Percentiles rank a stretch among this genome's conserved stretches.
Evolutionary conservation across 1,284 basidiomycete genomes (phyloP).

Genomic region (Austroboletus rostrupii): DNA sequence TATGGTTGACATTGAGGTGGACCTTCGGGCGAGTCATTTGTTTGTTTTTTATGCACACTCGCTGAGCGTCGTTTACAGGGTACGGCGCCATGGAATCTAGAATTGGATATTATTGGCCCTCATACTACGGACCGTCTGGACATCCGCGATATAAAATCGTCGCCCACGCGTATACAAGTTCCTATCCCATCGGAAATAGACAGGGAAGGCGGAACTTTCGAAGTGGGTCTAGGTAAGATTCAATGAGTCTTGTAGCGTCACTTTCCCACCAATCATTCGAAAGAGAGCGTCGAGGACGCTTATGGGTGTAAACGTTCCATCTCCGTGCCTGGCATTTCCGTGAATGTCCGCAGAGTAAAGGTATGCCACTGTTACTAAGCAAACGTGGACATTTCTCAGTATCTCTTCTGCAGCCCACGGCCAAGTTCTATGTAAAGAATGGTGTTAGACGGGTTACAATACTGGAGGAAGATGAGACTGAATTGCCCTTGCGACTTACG

Average conservation of each 20-base stretch:
- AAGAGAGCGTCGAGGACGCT: constrained; percentile 83
- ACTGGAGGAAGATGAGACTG: constrained; percentile 73
- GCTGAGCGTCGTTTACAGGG: constrained; percentile 49
- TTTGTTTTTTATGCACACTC: not conserved
- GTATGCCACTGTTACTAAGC: constrained; percentile 37
- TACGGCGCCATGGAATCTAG: constrained; percentile 83
- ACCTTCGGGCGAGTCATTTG: constrained; percentile 56
- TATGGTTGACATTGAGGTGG: constrained; percentile 70
- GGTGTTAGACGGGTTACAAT: constrained; percentile 59
- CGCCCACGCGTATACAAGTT: constrained; percentile 57
- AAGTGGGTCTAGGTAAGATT: constrained; percentile 68
- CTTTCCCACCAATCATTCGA: constrained; percentile 1
- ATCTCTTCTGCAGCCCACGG: constrained; percentile 66
- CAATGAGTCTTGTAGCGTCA: not conserved
- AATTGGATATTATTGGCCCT: constrained; percentile 73
- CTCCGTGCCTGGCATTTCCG: constrained; percentile 74
- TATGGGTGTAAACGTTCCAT: constrained; percentile 84
- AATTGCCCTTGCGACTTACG: constrained; percentile 77
- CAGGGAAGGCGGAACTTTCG: constrained; percentile 72
- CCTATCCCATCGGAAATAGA: constrained; percentile 67
- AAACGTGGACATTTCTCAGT: not conserved
- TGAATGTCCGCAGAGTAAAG: constrained; percentile 84
- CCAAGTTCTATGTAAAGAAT: constrained; percentile 72
- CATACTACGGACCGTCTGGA: constrained; percentile 56
- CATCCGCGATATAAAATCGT: constrained; percentile 54